A percentile compares a stretch with the other conserved stretches of the same genome.
These are phyloP conservation scores for Collariella sp. DNA, from an alignment of 495 filamentous ascomycete species.

Conservation along the genomic window DNA sequence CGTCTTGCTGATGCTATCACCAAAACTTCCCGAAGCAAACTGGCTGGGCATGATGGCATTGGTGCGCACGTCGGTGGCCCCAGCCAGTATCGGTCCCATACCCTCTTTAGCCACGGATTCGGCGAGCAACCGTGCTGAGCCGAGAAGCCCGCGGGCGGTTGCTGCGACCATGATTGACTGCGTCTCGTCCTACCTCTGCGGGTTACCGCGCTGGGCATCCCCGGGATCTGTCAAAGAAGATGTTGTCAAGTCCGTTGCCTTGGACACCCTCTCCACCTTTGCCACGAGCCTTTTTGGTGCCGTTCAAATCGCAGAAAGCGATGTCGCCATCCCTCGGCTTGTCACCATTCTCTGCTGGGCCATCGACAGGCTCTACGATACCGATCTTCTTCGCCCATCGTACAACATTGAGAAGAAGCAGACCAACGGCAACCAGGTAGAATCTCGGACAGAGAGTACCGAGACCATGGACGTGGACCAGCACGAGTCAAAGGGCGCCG, in stretches of 20 bases:
- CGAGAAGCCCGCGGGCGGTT: slow-evolving; percentile 22
- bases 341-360: slow-evolving; percentile 33
- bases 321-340: slow-evolving; percentile 34
- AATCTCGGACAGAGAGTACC: not conserved
- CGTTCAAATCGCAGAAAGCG: slow-evolving; percentile 30
- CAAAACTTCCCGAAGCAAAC: slow-evolving; percentile 38
- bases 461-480: slow-evolving; percentile 7
- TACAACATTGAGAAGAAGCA: not conserved
- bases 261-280: slow-evolving; percentile 34
- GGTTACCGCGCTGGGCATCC: slow-evolving; percentile 32
- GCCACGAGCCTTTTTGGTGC: slow-evolving; percentile 32
- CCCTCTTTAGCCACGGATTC: slow-evolving; percentile 15
- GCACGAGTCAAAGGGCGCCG: not conserved
- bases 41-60: slow-evolving; percentile 33
- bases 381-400: slow-evolving; percentile 21
- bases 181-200: slow-evolving; percentile 32
- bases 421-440: not conserved
- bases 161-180: slow-evolving; percentile 34
- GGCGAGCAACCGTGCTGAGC: slow-evolving; percentile 2
- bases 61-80: slow-evolving; percentile 36
- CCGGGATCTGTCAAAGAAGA: slow-evolving; percentile 24
- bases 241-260: slow-evolving; percentile 22
- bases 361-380: slow-evolving; percentile 39
- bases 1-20: slow-evolving; percentile 35
- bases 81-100: slow-evolving; percentile 38